Percentiles rank a stretch among this genome's conserved stretches.
These are phyloP conservation scores for Chimonanthus praecox DNA, from an alignment of 164 flowering plant genomes.

Conservation along the genomic window DNA sequence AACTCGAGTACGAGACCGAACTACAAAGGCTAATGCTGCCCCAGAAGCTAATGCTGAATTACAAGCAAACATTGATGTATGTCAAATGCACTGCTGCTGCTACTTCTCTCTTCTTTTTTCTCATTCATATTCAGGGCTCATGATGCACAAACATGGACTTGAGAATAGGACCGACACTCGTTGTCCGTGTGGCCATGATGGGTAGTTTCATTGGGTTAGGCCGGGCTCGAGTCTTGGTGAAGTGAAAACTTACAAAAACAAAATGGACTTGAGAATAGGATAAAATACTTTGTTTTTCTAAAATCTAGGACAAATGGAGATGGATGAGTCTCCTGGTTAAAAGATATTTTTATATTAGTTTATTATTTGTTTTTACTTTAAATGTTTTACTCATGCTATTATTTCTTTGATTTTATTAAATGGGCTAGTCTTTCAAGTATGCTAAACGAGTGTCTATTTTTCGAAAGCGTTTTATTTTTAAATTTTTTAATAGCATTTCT, in stretches of 20 bases:
- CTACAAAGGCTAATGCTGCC: slow-evolving; percentile 59
- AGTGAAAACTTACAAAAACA: too few relatives aligned
- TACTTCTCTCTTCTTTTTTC: background rate
- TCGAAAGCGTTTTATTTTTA: background rate
- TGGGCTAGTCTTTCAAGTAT: background rate
- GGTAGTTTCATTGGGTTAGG: too few relatives aligned
- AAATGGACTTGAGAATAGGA: background rate
- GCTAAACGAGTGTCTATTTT: background rate
- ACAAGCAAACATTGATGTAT: slow-evolving; percentile 80
- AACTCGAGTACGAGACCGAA: slow-evolving; percentile 58
- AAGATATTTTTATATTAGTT: background rate
- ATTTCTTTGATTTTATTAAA: background rate
- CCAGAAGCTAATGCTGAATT: slow-evolving; percentile 89
- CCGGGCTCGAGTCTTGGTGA: too few relatives aligned
- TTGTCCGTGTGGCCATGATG: too few relatives aligned
- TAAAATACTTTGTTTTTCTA: background rate
- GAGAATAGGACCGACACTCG: too few relatives aligned
- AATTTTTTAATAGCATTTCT: too few relatives aligned
- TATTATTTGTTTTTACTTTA: background rate
- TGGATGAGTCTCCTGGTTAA: background rate
- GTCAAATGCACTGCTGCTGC: slow-evolving; percentile 22
- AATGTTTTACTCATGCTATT: background rate
- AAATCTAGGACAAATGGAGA: background rate
- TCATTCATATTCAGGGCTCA: background rate
- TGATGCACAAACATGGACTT: background rate